These are phyloP conservation scores for Isabelozyma heimii DNA, from an alignment of 805 yeast genomes.

Conservation along the genomic window DNA sequence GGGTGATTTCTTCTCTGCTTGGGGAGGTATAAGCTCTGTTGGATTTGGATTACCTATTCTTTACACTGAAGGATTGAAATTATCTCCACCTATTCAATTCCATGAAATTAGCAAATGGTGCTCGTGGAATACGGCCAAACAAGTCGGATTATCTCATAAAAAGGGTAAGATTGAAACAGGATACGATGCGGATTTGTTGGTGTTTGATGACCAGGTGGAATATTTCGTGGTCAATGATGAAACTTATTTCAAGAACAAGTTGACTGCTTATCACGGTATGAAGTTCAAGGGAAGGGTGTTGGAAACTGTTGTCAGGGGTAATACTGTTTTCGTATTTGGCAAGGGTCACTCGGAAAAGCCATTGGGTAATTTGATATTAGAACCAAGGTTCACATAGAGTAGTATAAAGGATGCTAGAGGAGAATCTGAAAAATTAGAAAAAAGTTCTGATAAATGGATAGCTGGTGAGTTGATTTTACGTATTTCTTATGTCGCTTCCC, in stretches of 20 bases:
- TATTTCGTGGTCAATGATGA: conserved; percentile 52
- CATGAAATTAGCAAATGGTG: conserved; percentile 78
- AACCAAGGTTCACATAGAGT: conserved; percentile 42
- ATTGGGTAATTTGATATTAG: conserved; percentile 58
- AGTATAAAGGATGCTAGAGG: too few relatives aligned
- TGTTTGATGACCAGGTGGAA: conserved; percentile 64
- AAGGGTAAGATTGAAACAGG: conserved; percentile 78
- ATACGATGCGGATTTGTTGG: conserved; percentile 82
- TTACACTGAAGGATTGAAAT: conserved; percentile 66
- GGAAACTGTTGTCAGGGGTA: conserved; percentile 79
- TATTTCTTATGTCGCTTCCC: too few relatives aligned
- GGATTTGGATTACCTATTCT: conserved; percentile 86
- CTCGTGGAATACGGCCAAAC: conserved; percentile 76
- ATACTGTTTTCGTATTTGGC: conserved; percentile 55
- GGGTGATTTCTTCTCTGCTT: conserved; percentile 88
- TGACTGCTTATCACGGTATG: conserved; percentile 82
- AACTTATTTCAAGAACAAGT: conserved; percentile 77
- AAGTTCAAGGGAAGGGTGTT: conserved; percentile 68
- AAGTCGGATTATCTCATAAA: conserved; percentile 68
- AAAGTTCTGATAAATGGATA: too few relatives aligned
- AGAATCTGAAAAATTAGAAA: too few relatives aligned
- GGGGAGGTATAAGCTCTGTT: conserved; percentile 96
- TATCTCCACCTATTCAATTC: conserved; percentile 50
- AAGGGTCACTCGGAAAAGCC: conserved; percentile 57
- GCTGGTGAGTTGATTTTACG: too few relatives aligned